Base-by-base conservation (phyloP, 306 rosid species). In the Gillenia trifoliata region DNA sequence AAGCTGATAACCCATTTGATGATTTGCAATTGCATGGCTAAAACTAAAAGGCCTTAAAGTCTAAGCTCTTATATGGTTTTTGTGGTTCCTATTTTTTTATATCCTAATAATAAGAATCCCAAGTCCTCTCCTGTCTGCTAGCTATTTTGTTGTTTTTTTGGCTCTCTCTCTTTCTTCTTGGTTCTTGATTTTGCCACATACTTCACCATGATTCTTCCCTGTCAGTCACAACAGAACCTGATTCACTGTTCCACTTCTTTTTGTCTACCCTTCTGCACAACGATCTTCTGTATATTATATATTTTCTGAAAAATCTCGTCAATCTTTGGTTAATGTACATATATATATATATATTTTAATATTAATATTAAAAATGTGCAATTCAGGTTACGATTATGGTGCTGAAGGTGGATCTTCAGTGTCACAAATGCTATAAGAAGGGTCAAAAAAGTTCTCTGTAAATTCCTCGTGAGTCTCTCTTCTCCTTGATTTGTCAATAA, bases 361-460 rank as follows among this genome's bases (percentile, higher is more conserved):
- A 10, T 55, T 55, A 22, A 22, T 55, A n/a, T 54, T 55, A 23
- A n/a, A 55, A 9, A 55, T 55, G 34, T 34, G 8, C 13, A 2
- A 2, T 40, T 9, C 76, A 91, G 89, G 85, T 67, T 28, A 83
- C 88, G 6, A 2, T 17, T 56, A 91, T 91, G 98, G 76, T 77
- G 72, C 87, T 93, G 52, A 82, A 85, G 83, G 98, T 88, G 68
- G 91, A 93, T 54, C 90, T 91, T 79, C 86, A 86, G 38, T 93
- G 98, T 71, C 5, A 26, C 1, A 84, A 84, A 68, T 93, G 98
- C 84, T 83, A 64, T 70, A 93, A 82, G 81, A 93, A 91, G n/a
- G 86, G 89, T 93, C 57, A 93, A 91, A 85, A 93, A 82, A 75
- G 72, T 89, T 61, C 97, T 93, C 38, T 20, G 83, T 69, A 84